A percentile compares a stretch with the other conserved stretches of the same genome.
Evolutionary conservation across 2,329 filamentous ascomycete species (phyloP).

Genomic region (Claviceps africana): DNA sequence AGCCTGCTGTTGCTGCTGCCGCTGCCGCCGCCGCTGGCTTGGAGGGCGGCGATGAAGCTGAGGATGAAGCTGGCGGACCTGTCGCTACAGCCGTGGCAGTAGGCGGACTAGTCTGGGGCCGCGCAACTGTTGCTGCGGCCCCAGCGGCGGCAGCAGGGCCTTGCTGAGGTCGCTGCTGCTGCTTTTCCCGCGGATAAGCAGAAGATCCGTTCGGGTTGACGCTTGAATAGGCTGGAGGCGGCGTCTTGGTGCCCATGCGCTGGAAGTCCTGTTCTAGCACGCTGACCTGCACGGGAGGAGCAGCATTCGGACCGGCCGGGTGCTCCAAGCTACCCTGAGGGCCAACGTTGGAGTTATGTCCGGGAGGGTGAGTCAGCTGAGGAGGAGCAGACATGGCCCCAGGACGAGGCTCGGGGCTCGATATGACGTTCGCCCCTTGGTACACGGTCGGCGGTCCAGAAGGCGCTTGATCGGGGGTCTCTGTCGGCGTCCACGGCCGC

Average conservation of each 20-base stretch:
- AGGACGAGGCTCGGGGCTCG: conserved; percentile 31
- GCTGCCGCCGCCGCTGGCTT: conserved; percentile 4
- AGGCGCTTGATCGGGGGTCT: conserved; percentile 70
- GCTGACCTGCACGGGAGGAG: conserved; percentile 41
- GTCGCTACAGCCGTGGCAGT: conserved; percentile 6
- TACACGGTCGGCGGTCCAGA: conserved; percentile 87
- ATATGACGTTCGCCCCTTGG: conserved; percentile 65
- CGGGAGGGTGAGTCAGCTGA: conserved; percentile 16
- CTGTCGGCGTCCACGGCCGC: conserved; percentile 88
- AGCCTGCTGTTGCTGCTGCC: conserved; percentile 11
- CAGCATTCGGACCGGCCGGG: conserved; percentile 16
- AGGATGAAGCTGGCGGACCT: neutral
- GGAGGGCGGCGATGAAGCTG: neutral
- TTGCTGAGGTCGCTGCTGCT: conserved; percentile 43
- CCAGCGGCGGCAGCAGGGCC: conserved; percentile 7
- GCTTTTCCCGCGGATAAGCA: conserved; percentile 70
- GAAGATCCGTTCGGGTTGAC: conserved; percentile 41
- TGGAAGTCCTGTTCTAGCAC: conserved; percentile 79
- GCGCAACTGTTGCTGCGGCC: conserved; percentile 9
- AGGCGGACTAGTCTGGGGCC: conserved; percentile 5
- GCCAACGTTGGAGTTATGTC: neutral
- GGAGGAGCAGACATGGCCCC: conserved; percentile 27
- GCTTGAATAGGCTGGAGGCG: conserved; percentile 90
- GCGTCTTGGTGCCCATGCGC: conserved; percentile 66
- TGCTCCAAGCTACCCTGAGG: neutral